A percentile compares a stretch with the other conserved stretches of the same genome.
phyloP scores from a whole-genome alignment of 768 basidiomycete genomes.

The Xerocomellus amylosporus region DNA sequence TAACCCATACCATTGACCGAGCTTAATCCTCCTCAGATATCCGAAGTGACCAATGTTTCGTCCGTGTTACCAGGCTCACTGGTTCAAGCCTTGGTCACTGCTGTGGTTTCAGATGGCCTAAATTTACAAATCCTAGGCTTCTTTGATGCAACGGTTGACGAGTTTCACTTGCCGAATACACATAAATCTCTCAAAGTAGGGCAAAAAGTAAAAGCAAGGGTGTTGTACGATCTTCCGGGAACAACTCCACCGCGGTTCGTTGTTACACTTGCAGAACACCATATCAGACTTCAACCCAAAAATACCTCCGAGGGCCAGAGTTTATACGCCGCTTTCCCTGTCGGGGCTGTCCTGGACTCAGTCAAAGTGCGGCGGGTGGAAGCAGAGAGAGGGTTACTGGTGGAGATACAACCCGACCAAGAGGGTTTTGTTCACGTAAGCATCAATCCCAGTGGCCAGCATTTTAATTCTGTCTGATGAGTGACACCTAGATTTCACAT shows the following conservation, averaged over 20 bases:
- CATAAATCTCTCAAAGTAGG: slow-evolving; percentile 55
- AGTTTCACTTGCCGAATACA: slow-evolving; percentile 60
- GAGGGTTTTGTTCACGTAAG: slow-evolving; percentile 88
- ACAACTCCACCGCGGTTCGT: slow-evolving; percentile 78
- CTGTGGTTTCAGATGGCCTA: slow-evolving; percentile 67
- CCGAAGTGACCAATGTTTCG: slow-evolving; percentile 73
- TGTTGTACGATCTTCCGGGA: slow-evolving; percentile 74
- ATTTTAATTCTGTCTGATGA: not conserved
- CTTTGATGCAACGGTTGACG: slow-evolving; percentile 87
- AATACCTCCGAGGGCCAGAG: slow-evolving; percentile 24
- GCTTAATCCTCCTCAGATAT: slow-evolving; percentile 43
- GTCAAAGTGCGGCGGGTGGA: slow-evolving; percentile 77
- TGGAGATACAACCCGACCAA: slow-evolving; percentile 59
- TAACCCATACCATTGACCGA: not conserved
- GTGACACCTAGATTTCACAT: slow-evolving; percentile 78
- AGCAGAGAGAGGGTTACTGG: slow-evolving; percentile 76
- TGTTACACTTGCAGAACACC: slow-evolving; percentile 72
- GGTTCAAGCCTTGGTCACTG: slow-evolving; percentile 80
- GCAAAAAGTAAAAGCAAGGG: slow-evolving; percentile 76
- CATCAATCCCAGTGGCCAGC: slow-evolving; percentile 7
- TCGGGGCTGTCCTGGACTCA: slow-evolving; percentile 69
- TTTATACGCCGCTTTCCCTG: slow-evolving; percentile 59
- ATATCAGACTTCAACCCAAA: slow-evolving; percentile 54
- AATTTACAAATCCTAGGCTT: slow-evolving; percentile 89
- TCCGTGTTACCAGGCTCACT: slow-evolving; percentile 86